phyloP scores from a whole-genome alignment of 192 early-diverging fungal genomes.

The Coemansia aciculifera region DNA sequence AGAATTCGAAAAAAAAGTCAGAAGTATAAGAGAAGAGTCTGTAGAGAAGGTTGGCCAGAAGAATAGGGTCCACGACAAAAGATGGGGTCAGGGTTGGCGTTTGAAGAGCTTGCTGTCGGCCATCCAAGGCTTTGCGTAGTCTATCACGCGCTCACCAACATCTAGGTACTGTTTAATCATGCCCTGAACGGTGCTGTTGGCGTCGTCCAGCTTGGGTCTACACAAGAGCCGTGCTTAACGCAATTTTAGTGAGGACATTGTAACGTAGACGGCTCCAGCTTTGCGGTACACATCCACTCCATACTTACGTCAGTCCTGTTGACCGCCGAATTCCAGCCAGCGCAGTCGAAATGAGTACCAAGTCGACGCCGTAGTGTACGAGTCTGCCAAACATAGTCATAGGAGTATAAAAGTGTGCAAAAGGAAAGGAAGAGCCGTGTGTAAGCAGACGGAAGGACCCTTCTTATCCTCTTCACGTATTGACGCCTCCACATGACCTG shows the following conservation, averaged over 20 bases:
- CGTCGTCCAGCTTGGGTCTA: slow-evolving; percentile 19
- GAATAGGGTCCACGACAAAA: neutral
- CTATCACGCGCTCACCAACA: slow-evolving; percentile 31
- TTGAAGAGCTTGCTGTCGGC: slow-evolving; percentile 25
- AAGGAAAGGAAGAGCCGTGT: neutral
- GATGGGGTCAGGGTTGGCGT: slow-evolving; percentile 7
- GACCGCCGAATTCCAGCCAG: slow-evolving; percentile 44
- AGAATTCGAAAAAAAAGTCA: slow-evolving; percentile 8
- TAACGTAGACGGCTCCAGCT: neutral
- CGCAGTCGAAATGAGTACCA: slow-evolving; percentile 37
- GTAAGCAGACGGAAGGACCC: neutral
- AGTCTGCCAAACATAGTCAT: slow-evolving; percentile 31
- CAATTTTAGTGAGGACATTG: neutral
- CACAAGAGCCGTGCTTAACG: neutral
- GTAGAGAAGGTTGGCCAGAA: neutral
- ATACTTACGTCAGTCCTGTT: slow-evolving; percentile 35
- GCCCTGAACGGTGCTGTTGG: slow-evolving; percentile 8
- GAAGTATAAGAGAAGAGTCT: neutral
- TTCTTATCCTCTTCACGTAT: neutral
- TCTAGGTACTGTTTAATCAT: slow-evolving; percentile 25
- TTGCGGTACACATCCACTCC: neutral
- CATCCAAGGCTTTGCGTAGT: slow-evolving; percentile 19
- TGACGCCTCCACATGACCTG: neutral
- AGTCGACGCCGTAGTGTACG: slow-evolving; percentile 29
- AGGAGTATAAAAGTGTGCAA: neutral